These are phyloP conservation scores for Geotrichum restrictum DNA, from an alignment of 1,139 yeast genomes.

Conservation along the genomic window DNA sequence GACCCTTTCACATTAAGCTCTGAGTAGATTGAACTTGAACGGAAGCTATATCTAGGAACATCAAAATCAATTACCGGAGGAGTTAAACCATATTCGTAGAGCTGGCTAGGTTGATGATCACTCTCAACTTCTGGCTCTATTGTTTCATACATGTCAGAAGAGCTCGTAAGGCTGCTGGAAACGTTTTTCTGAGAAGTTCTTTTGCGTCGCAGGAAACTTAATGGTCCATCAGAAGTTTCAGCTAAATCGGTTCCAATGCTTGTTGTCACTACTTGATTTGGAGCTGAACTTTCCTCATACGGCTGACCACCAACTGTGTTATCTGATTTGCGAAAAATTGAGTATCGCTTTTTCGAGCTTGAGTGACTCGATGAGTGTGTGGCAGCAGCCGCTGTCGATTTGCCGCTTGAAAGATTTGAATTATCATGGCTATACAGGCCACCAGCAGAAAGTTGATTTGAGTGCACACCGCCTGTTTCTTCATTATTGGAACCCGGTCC, in stretches of 20 bases:
- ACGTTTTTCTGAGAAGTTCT: neutral
- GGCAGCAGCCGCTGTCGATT: neutral
- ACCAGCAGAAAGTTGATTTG: too few species aligned
- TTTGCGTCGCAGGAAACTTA: slow-evolving; percentile 1
- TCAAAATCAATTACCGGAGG: slow-evolving; percentile 21
- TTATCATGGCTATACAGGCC: slow-evolving; percentile 10
- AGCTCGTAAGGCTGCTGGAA: neutral
- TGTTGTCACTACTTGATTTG: too few species aligned
- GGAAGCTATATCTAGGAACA: slow-evolving; percentile 11
- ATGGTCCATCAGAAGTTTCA: neutral
- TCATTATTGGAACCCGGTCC: too few species aligned
- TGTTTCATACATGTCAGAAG: neutral
- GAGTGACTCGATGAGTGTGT: too few species aligned
- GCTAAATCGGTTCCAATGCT: too few species aligned
- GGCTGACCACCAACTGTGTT: slow-evolving; percentile 4
- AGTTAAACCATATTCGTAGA: slow-evolving; percentile 6
- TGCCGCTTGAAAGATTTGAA: neutral
- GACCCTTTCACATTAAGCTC: neutral
- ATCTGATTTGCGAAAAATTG: slow-evolving; percentile 6
- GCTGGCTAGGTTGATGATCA: too few species aligned
- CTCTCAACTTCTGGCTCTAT: neutral
- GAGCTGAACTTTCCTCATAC: slow-evolving; percentile 8
- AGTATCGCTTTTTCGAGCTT: slow-evolving; percentile 5
- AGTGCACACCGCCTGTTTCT: too few species aligned
- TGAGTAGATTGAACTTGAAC: slow-evolving; percentile 20